These are phyloP conservation scores for Crithidia expoeki DNA, from an alignment of 208 protist species.

Conservation along the genomic window DNA sequence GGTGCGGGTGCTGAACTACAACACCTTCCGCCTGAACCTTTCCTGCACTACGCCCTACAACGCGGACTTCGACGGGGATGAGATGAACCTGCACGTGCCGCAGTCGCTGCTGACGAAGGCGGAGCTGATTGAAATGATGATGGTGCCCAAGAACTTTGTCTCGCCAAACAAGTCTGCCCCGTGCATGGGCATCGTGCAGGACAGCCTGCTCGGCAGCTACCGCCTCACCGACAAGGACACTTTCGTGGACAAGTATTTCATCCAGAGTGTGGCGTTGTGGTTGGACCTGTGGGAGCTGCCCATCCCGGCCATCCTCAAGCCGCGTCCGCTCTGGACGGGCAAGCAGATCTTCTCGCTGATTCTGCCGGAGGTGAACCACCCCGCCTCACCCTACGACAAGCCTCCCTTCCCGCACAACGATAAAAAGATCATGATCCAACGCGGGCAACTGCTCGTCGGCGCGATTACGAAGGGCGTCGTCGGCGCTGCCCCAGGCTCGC, in stretches of 20 bases:
- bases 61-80: constrained; percentile 99
- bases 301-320: constrained; percentile 98
- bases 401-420: constrained; percentile 87
- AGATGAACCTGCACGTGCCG: constrained; percentile 99
- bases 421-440: constrained; percentile 88
- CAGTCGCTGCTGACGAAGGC: constrained; percentile 97
- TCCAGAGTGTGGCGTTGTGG: constrained; percentile 99
- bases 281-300: constrained; percentile 96
- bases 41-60: constrained; percentile 99
- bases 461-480: constrained; percentile 93
- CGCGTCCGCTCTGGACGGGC: constrained; percentile 98
- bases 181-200: constrained; percentile 99
- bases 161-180: constrained; percentile 98
- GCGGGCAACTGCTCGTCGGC: constrained; percentile 92
- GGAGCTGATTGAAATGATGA: constrained; percentile 98
- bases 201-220: constrained; percentile 96
- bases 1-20: constrained; percentile 98
- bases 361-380: constrained; percentile 95
- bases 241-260: constrained; percentile 96
- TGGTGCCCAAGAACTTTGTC: constrained; percentile 99
- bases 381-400: constrained; percentile 54
- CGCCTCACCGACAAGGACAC: constrained; percentile 96
- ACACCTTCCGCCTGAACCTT: constrained; percentile 99
- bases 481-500: constrained; percentile 80
- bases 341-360: constrained; percentile 99